phyloP scores from a whole-genome alignment of 306 rosid species.

The Ormosia emarginata region DNA sequence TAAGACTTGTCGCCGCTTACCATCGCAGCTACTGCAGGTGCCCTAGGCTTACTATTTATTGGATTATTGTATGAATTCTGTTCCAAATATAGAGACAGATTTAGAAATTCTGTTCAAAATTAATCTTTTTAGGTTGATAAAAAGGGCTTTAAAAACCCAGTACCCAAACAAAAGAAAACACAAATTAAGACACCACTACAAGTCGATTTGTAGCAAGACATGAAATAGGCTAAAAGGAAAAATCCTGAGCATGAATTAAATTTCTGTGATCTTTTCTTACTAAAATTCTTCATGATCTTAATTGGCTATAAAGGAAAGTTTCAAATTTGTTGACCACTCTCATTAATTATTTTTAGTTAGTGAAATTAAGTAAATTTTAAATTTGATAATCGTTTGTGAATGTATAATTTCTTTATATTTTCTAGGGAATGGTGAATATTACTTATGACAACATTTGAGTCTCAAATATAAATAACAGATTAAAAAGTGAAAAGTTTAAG shows the following conservation, averaged over 20 bases:
- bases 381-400: too few species aligned
- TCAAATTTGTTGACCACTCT: neutral
- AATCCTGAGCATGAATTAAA: too few species aligned
- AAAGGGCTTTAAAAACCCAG: neutral
- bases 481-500: neutral
- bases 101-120: neutral
- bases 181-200: neutral
- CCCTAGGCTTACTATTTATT: neutral
- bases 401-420: too few species aligned
- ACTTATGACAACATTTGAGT: neutral
- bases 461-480: neutral
- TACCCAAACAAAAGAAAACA: neutral
- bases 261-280: neutral
- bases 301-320: neutral
- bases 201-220: neutral
- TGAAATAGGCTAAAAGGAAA: neutral
- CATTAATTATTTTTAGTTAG: neutral
- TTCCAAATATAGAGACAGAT: neutral
- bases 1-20: slow-evolving; percentile 49
- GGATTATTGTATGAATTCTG: slow-evolving; percentile 62
- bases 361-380: neutral
- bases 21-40: slow-evolving; percentile 67
- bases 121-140: neutral
- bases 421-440: too few species aligned
- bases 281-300: neutral